Conservation (phyloP, 2,329 filamentous ascomycete genomes). For the Harringtonia aguacate region DNA sequence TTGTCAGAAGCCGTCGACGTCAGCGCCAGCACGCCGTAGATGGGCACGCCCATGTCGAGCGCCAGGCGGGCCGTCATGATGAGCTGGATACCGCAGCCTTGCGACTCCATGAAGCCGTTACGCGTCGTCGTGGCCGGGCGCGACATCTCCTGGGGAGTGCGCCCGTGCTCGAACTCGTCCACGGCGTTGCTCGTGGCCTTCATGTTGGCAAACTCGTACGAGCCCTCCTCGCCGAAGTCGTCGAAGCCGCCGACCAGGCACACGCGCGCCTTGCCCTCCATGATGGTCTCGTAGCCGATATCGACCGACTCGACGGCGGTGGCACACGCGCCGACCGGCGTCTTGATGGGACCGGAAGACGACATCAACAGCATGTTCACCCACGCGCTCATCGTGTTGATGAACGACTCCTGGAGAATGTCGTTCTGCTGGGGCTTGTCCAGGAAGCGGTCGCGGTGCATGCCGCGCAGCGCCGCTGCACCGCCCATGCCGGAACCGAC, state of each 20-base stretch:
- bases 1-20: conserved; percentile 97
- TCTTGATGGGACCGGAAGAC: conserved; percentile 96
- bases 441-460: conserved; percentile 96
- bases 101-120: conserved; percentile 98
- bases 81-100: conserved; percentile 95
- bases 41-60: conserved; percentile 96
- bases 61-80: conserved; percentile 97
- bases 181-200: conserved; percentile 97
- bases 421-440: conserved; percentile 98
- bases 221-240: conserved; percentile 98
- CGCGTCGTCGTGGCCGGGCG: conserved; percentile 92
- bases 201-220: conserved; percentile 99
- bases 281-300: conserved; percentile 95
- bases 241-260: conserved; percentile 98
- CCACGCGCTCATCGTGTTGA: conserved; percentile 99
- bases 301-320: conserved; percentile 96
- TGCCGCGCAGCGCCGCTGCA: conserved; percentile 80
- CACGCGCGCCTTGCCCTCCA: conserved; percentile 94
- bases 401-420: conserved; percentile 98
- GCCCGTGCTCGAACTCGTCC: conserved; percentile 89
- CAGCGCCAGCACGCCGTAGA: conserved; percentile 87
- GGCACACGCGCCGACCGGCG: conserved; percentile 92
- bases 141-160: conserved; percentile 95
- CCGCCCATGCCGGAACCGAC: conserved; percentile 98
- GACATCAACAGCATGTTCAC: conserved; percentile 98